Evolutionary conservation across 2,329 filamentous ascomycete species (phyloP).

Genomic region (Aspergillus tanneri): DNA sequence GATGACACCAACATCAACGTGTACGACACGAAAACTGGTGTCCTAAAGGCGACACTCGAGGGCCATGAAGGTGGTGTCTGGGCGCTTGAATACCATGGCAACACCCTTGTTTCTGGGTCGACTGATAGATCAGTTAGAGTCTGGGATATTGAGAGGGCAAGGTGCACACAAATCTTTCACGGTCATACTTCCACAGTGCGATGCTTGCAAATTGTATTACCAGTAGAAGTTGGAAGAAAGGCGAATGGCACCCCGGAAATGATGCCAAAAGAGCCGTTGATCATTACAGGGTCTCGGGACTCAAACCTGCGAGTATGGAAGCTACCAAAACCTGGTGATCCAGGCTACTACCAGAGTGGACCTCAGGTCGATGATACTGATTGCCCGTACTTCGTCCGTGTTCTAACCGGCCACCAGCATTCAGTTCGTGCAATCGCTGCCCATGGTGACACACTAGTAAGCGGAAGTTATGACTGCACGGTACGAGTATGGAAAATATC

Average conservation of each 20-base stretch:
- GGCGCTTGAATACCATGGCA: conserved; percentile 95
- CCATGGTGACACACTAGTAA: conserved; percentile 91
- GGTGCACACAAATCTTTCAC: conserved; percentile 93
- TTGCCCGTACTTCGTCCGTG: conserved; percentile 92
- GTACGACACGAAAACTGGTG: conserved; percentile 94
- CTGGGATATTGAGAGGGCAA: conserved; percentile 93
- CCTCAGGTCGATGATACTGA: conserved; percentile 71
- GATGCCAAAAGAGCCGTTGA: conserved; percentile 90
- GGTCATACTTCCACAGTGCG: conserved; percentile 97
- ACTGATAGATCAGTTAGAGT: conserved; percentile 98
- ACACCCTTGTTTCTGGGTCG: conserved; percentile 90
- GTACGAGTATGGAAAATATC: conserved; percentile 98
- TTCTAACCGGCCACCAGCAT: conserved; percentile 81
- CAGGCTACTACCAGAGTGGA: conserved; percentile 74
- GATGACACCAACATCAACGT: conserved; percentile 98
- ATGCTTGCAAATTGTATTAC: conserved; percentile 91
- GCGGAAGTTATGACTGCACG: conserved; percentile 92
- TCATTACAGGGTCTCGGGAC: conserved; percentile 95
- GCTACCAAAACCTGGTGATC: conserved; percentile 76
- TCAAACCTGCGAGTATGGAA: conserved; percentile 94
- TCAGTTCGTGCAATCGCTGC: conserved; percentile 96
- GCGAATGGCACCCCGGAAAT: conserved; percentile 73
- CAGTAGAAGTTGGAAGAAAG: conserved; percentile 70
- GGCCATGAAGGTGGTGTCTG: conserved; percentile 97
- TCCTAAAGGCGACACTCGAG: conserved; percentile 75